phyloP scores from a whole-genome alignment of 306 rosid species.

The Castanospermum australe region DNA sequence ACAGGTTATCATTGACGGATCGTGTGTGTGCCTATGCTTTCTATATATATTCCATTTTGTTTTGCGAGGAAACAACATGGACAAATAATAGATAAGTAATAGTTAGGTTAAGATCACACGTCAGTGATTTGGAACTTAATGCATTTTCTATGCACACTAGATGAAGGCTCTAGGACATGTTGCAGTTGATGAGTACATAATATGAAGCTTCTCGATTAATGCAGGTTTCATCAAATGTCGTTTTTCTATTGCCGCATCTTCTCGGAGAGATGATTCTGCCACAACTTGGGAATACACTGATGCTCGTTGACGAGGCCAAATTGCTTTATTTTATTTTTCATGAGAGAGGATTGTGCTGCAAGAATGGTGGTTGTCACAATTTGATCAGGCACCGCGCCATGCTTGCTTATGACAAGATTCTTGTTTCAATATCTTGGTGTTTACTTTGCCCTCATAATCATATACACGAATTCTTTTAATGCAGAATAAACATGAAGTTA shows the following conservation, averaged over 20 bases:
- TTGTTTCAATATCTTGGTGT: conserved; percentile 7
- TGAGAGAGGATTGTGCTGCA: no score
- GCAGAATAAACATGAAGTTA: no score
- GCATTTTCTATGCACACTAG: background rate
- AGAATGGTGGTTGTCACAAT: no score
- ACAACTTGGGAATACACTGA: background rate
- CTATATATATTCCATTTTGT: no score
- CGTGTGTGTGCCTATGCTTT: no score
- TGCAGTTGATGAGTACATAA: background rate
- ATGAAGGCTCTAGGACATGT: background rate
- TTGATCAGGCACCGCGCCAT: no score
- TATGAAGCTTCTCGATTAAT: background rate
- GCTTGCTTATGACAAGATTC: conserved; percentile 5
- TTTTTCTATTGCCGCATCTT: background rate
- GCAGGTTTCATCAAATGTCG: background rate
- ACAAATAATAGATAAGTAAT: no score
- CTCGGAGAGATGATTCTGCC: background rate
- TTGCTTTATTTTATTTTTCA: no score
- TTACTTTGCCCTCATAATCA: no score
- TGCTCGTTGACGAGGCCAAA: conserved; percentile 4
- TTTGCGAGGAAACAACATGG: background rate
- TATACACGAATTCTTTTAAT: no score
- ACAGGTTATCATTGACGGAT: no score
- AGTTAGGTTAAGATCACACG: background rate
- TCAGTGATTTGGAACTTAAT: conserved; percentile 1